Percentiles rank a stretch among this genome's conserved stretches.
Conservation (phyloP, 2,329 filamentous ascomycete genomes). For the Cladorrhinum sp. region DNA sequence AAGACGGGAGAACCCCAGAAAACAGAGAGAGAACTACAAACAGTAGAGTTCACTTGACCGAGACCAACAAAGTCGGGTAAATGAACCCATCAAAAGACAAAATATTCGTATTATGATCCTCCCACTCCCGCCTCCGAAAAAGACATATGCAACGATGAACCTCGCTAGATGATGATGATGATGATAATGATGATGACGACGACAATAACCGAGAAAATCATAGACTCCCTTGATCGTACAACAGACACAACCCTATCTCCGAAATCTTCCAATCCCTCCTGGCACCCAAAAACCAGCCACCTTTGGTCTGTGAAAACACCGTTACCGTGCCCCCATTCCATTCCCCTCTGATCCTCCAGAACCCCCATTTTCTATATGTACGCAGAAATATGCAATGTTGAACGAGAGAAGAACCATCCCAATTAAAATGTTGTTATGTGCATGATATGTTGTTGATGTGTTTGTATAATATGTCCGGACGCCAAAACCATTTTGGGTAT, state of each 20-base stretch:
- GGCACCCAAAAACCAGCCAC: neutral
- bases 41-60: no score
- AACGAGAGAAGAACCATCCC: neutral
- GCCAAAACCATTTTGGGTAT: slow-evolving; percentile 6
- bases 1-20: neutral
- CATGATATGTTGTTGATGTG: neutral
- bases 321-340: neutral
- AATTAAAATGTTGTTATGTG: neutral
- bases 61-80: neutral
- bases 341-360: neutral
- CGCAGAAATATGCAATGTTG: neutral
- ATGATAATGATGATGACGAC: neutral
- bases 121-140: neutral
- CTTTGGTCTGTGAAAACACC: neutral
- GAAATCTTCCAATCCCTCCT: neutral
- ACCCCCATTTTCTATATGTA: neutral
- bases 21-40: neutral
- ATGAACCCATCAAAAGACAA: neutral
- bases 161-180: neutral
- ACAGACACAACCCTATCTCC: neutral
- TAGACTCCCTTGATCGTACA: neutral
- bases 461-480: neutral
- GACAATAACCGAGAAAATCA: neutral
- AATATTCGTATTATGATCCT: neutral
- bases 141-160: neutral